A percentile compares a stretch with the other conserved stretches of the same genome.
Conservation (phyloP, 768 basidiomycete species). For the Trametes villosa region DNA sequence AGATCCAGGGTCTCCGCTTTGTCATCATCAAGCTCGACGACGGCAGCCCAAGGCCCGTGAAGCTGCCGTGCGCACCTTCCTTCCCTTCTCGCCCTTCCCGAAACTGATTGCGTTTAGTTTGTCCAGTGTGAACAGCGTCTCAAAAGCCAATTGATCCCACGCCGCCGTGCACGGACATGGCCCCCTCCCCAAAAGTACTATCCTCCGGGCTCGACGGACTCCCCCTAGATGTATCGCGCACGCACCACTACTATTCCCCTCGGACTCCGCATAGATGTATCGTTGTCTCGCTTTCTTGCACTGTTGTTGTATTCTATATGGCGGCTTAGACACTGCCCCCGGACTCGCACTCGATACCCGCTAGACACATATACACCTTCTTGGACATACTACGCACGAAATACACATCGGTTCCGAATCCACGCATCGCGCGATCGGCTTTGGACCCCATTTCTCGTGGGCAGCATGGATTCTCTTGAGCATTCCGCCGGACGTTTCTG, state of each 20-base stretch:
- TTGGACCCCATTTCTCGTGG: slow-evolving; percentile 14
- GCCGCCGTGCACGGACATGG: not conserved
- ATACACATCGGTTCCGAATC: slow-evolving; percentile 20
- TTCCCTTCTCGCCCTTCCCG: not conserved
- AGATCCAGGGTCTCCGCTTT: slow-evolving; percentile 20
- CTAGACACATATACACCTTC: not conserved
- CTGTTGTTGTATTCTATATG: not conserved
- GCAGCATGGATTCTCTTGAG: slow-evolving; percentile 4
- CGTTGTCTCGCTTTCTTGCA: not conserved
- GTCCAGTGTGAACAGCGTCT: slow-evolving; percentile 24
- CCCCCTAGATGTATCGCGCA: not conserved
- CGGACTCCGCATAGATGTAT: slow-evolving; percentile 11
- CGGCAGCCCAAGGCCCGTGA: slow-evolving; percentile 19
- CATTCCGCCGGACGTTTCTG: slow-evolving; percentile 9
- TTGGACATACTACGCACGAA: slow-evolving; percentile 3
- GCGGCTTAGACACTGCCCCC: not conserved
- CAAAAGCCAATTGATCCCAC: slow-evolving; percentile 3
- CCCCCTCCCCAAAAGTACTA: slow-evolving; percentile 7
- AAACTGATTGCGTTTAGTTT: slow-evolving; percentile 12
- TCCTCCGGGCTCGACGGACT: slow-evolving; percentile 8
- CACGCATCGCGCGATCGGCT: not conserved
- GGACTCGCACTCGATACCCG: slow-evolving; percentile 9
- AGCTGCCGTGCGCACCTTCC: slow-evolving; percentile 23
- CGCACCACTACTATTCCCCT: not conserved
- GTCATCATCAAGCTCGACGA: slow-evolving; percentile 26